Percentiles rank a stretch among this genome's conserved stretches.
phyloP scores from a whole-genome alignment of 2,329 filamentous ascomycete genomes.

The Pestalotiopsis sp. region DNA sequence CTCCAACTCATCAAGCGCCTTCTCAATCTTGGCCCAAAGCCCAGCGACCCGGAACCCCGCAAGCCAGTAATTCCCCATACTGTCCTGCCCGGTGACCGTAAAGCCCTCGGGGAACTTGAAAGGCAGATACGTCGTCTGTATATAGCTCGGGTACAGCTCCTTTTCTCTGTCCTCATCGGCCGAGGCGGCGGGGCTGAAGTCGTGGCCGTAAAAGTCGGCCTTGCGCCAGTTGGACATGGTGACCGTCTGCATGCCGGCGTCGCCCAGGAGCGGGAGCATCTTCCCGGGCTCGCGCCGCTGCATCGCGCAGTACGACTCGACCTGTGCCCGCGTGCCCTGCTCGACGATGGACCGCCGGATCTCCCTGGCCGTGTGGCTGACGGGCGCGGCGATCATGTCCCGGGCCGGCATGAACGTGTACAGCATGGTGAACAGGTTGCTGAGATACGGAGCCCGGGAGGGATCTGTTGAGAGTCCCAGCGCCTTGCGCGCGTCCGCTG shows the following conservation, averaged over 20 bases:
- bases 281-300: conserved; percentile 8
- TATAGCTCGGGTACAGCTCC: neutral
- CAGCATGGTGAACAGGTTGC: conserved; percentile 23
- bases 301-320: conserved; percentile 26
- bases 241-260: conserved; percentile 34
- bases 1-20: conserved; percentile 8
- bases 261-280: conserved; percentile 30
- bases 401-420: conserved; percentile 21
- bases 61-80: neutral
- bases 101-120: neutral
- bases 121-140: neutral
- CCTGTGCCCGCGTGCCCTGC: conserved; percentile 36
- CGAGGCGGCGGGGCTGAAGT: conserved; percentile 38
- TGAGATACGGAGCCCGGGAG: conserved; percentile 23
- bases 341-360: conserved; percentile 35
- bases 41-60: neutral
- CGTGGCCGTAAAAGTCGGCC: conserved; percentile 35
- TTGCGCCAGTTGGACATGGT: conserved; percentile 41
- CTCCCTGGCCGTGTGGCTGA: conserved; percentile 21
- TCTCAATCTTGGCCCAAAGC: neutral
- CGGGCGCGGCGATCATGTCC: conserved; percentile 24
- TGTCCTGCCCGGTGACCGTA: neutral
- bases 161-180: conserved; percentile 14
- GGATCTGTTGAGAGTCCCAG: conserved; percentile 19
- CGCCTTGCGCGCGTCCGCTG: conserved; percentile 27